Percentiles rank a stretch among this genome's conserved stretches.
phyloP scores from a whole-genome alignment of 2,329 filamentous ascomycete species.

The Pseudogymnoascus sp. region DNA sequence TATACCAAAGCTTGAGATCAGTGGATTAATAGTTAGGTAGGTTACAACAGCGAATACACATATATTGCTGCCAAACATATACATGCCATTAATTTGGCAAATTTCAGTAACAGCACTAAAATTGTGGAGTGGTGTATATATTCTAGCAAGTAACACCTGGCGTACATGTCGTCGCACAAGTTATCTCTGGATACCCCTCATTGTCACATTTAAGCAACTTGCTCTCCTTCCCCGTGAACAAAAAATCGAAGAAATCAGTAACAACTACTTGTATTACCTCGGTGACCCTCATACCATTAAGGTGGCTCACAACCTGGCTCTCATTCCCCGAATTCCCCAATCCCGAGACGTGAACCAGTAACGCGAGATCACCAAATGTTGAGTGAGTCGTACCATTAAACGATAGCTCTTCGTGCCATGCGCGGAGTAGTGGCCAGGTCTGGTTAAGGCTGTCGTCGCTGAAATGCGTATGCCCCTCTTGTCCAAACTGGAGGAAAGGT shows the following conservation, averaged over 20 bases:
- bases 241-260: conserved; percentile 24
- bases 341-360: conserved; percentile 22
- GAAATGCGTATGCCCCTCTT: not conserved
- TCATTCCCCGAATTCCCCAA: conserved; percentile 13
- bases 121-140: not conserved
- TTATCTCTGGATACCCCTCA: conserved; percentile 19
- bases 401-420: conserved; percentile 27
- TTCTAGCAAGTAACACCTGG: not conserved
- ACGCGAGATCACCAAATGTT: conserved; percentile 26
- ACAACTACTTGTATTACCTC: conserved; percentile 25
- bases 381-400: conserved; percentile 25
- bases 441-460: conserved; percentile 18
- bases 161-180: not conserved
- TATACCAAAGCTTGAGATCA: too few species aligned
- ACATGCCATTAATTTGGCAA: too few species aligned
- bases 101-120: not conserved
- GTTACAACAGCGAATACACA: too few species aligned
- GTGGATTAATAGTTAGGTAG: too few species aligned
- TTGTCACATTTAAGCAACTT: conserved; percentile 11
- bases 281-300: conserved; percentile 23
- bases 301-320: conserved; percentile 21
- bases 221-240: conserved; percentile 17
- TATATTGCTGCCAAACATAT: too few species aligned
- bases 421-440: conserved; percentile 20
- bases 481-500: not conserved